These are phyloP conservation scores for Lichina pygmaea DNA, from an alignment of 495 filamentous ascomycete genomes.

Conservation along the genomic window DNA sequence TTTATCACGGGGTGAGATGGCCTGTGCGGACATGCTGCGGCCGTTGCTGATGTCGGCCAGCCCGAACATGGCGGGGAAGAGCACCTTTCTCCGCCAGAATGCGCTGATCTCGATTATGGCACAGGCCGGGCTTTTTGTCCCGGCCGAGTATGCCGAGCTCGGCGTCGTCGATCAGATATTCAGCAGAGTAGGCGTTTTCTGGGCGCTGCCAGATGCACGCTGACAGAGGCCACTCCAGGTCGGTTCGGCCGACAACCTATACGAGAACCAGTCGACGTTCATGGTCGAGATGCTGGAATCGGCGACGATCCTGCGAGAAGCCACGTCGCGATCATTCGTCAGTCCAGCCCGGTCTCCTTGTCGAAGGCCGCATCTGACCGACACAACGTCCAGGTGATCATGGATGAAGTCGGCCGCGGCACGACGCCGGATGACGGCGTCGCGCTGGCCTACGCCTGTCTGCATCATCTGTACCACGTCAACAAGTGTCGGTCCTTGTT, in stretches of 20 bases:
- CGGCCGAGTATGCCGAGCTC: slow-evolving; percentile 58
- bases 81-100: slow-evolving; percentile 83
- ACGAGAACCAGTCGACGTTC: slow-evolving; percentile 80
- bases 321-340: slow-evolving; percentile 43
- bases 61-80: slow-evolving; percentile 98
- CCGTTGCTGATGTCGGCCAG: not conserved
- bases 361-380: not conserved
- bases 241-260: slow-evolving; percentile 81
- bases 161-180: slow-evolving; percentile 83
- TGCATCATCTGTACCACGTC: slow-evolving; percentile 51
- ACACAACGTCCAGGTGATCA: slow-evolving; percentile 29
- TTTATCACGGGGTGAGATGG: slow-evolving; percentile 44
- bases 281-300: slow-evolving; percentile 75
- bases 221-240: slow-evolving; percentile 13
- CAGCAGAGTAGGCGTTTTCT: slow-evolving; percentile 23
- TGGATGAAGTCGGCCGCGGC: slow-evolving; percentile 91
- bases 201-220: not conserved
- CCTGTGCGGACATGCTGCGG: not conserved
- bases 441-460: slow-evolving; percentile 67
- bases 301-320: slow-evolving; percentile 35
- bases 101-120: slow-evolving; percentile 82
- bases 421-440: slow-evolving; percentile 79
- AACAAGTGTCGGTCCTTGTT: slow-evolving; percentile 66
- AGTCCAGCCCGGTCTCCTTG: not conserved
- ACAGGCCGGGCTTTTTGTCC: slow-evolving; percentile 77